Base-by-base conservation (phyloP, 2,329 filamentous ascomycete species). In the Blumeria hordei region DNA sequence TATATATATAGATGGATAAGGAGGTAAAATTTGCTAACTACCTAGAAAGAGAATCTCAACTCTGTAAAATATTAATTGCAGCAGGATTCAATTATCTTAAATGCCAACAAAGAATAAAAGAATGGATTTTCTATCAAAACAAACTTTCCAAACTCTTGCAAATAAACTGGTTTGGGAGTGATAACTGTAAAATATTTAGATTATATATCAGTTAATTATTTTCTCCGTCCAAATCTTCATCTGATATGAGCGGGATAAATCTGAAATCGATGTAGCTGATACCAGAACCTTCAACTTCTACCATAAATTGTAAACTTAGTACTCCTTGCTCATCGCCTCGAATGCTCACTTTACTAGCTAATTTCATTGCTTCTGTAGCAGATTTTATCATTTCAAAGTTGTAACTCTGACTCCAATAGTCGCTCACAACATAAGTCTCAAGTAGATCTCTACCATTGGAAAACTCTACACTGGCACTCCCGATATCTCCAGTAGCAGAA, bases 241-340 rank as follows among this genome's bases (percentile, higher is more conserved):
- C 75, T 14, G 74, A 72, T 55, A 80, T 71, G 56, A 81, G 81
- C 14, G 86, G 85, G 56, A 93, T 81, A 64, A 92, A 86, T 18
- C 83, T 74, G 66, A 90, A 93, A 66, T 92, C 85, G 28, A 92
- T 73, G 68, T 90, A 93, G 61, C 80, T 85, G 41, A 80, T 72
- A 28, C 73, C 72, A 5, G 76, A 75, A 6, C 76, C 76, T 58
- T 92, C 86, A 44, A 88, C 74, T 65, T 95, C 87, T 14, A 98
- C 82, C 83, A 98, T 92, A 63, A 96, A 95, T 65, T 98, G 92
- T 66, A 96, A 70, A 67, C 86, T 95, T 59, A 98, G 68, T 34
- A 98, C 90, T 0, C 92, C 90, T 65, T 94, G 86, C 1, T 77
- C 74, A 67, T 98, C 92, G 0, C 87, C 83, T 14, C 92, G 75